Conservation (phyloP, 2,329 filamentous ascomycete species). For the Lasiodiplodia sp. region DNA sequence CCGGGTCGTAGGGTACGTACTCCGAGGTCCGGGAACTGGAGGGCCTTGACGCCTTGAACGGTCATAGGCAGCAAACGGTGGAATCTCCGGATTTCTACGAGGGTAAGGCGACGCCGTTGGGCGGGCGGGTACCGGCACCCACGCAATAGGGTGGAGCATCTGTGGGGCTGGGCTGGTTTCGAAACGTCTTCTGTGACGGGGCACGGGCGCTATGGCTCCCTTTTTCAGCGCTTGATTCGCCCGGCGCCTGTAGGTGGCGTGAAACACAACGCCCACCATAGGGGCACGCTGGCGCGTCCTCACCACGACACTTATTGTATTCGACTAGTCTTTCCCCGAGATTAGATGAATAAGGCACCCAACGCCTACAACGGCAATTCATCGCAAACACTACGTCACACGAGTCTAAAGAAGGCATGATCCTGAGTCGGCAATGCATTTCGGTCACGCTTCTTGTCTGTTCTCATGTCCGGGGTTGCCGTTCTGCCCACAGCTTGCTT, state of each 20-base stretch:
- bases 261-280: background rate
- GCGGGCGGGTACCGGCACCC: background rate
- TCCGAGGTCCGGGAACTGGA: background rate
- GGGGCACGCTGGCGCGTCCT: background rate
- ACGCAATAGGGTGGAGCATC: constrained; percentile 1
- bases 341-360: constrained; percentile 3
- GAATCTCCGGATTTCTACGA: background rate
- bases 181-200: constrained; percentile 4
- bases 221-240: constrained; percentile 2
- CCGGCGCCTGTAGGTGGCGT: background rate
- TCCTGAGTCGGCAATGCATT: too few species aligned
- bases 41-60: constrained; percentile 8
- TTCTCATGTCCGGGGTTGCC: background rate
- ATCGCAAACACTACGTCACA: background rate
- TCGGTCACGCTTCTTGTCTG: background rate
- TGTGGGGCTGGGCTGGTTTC: constrained; percentile 14
- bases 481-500: too few species aligned
- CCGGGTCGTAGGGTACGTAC: constrained; percentile 5
- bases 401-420: background rate
- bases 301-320: background rate
- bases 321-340: background rate
- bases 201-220: background rate
- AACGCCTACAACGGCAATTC: background rate
- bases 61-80: background rate
- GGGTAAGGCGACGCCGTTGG: background rate